Base-by-base conservation (phyloP, 352 stramenopile species). In the Phytophthora meadii region DNA sequence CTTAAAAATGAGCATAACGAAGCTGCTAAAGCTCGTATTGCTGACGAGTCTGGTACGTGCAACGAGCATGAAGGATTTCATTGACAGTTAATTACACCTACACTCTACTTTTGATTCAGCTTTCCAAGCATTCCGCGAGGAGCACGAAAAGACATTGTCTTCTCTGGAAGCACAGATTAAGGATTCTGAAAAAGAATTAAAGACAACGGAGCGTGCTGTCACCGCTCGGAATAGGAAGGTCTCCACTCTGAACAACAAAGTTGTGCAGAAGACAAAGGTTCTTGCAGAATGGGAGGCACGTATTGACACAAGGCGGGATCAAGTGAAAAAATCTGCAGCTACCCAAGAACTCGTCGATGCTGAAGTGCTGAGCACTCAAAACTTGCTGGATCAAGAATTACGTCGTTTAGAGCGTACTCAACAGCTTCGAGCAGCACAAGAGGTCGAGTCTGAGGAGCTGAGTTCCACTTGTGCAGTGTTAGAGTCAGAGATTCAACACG, bases 1-100 rank as follows among this genome's bases (percentile, higher is more conserved):
- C 55, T 82, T 6, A 51, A 65, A 54, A 70, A 72, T 17, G 66
- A 79, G 49, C 55, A 53, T 37, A 62, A 68, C 15, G 70, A 76
- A 44, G 57, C 52, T 15, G n/a, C 41, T 41, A 66, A 63, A 17
- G 27, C 48, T 6, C 54, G 59, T 17, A 46, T 50, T 66, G 48
- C 47, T 34, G 61, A 79, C 12, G 61, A 84, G 61, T 36, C 63
- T 54, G 58, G 65, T 77, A 68, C 8, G 53, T n/a, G 8, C 27
- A 47, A 4, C 22, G 39, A n/a, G 24, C 19, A 9, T 4, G 10
- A 25, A 3, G 11, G 22, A 15, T 30, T 36, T 12, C 28, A 42
- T 24, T 34, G n/a, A 27, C 12, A 54, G 6, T 17, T 65, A 54
- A 54, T 39, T 62, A 30, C 2, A 32, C 4, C 6, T 22, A 34